These are phyloP conservation scores for Albophoma yamanashiensis DNA, from an alignment of 2,329 filamentous ascomycete genomes.

Conservation along the genomic window DNA sequence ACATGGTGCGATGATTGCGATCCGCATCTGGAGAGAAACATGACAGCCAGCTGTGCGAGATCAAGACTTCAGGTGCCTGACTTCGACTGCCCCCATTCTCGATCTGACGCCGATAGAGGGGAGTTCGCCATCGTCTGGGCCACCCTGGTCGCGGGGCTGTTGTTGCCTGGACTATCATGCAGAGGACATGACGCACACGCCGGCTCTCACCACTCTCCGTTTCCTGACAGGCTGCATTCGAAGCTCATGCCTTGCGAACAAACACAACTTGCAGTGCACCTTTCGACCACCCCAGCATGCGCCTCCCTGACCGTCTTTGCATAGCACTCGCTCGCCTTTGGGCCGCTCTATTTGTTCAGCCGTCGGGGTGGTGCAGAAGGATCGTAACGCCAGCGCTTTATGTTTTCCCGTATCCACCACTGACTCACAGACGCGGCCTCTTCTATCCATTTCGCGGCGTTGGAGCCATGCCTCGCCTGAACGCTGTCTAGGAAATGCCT, in stretches of 20 bases:
- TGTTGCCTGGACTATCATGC: background rate
- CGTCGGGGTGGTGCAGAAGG: background rate
- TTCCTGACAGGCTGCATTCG: no score
- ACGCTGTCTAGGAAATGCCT: background rate
- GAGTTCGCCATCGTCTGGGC: background rate
- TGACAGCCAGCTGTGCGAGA: background rate
- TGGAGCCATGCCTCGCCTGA: background rate
- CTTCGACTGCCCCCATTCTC: background rate
- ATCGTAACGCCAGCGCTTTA: background rate
- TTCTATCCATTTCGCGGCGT: background rate
- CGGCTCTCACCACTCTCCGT: background rate
- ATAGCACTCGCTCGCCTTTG: background rate
- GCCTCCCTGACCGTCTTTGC: no score
- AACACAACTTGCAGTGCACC: no score
- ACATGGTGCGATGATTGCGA: background rate
- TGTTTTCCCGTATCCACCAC: background rate
- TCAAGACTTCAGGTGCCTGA: background rate
- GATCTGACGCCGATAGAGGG: background rate
- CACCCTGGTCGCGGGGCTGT: background rate
- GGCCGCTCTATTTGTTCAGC: background rate
- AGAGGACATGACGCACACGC: background rate
- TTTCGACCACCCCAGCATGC: no score
- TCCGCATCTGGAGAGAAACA: background rate
- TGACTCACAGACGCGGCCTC: background rate
- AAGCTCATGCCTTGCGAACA: no score